Evolutionary conservation across 2,329 filamentous ascomycete species (phyloP), one percentile per base, ranked within the genome.

Genomic region (Lecanicillium sp.): DNA sequence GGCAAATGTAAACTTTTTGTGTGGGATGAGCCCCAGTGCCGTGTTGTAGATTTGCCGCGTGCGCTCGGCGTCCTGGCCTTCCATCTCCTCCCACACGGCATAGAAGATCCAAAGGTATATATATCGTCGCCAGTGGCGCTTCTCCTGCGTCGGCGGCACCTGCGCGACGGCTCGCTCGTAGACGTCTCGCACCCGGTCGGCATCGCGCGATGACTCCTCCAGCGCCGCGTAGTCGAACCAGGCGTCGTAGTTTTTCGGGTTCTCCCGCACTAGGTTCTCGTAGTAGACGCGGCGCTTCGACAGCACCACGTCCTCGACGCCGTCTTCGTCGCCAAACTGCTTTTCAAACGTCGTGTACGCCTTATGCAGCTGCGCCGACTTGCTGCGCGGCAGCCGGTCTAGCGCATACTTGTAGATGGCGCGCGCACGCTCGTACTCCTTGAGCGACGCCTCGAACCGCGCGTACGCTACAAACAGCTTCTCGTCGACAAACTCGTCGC

Each of bases 61-160:
- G 32, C 92, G 77, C 18, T 84, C 77, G 17, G 77, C 55, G 52
- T 97, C 87, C 49, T 83, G 81, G 27, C 81, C 83, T 46, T 90
- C 83, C 60, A 86, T 80, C 61, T 98, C 92, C 59, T 97, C 92
- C 78, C 85, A 97, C 14, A 96, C 68, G 9, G 92, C 92, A 61
- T 97, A 98, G 64, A 97, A 96, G 31, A 97, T 78, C 87, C 90
- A 98, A 2, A 98, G 74, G 57, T 97, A 98, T 44, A 98, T 94
- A 61, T 98, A 98, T 27, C 92, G 75, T 48, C 92, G 77, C 92
- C 92, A 98, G 60, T 97, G 89, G 33, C 92, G 79, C 69, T 98
- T 98, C 59, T 97, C 92, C 51, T 94, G 86, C 15, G 88, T 94
- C 0, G 92, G 90, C 3, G 92, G 92, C 12, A 97, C 79, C 55